Evolutionary conservation across 495 filamentous ascomycete genomes (phyloP), one percentile per base, ranked within the genome.

Genomic region (Rusavskia elegans): DNA sequence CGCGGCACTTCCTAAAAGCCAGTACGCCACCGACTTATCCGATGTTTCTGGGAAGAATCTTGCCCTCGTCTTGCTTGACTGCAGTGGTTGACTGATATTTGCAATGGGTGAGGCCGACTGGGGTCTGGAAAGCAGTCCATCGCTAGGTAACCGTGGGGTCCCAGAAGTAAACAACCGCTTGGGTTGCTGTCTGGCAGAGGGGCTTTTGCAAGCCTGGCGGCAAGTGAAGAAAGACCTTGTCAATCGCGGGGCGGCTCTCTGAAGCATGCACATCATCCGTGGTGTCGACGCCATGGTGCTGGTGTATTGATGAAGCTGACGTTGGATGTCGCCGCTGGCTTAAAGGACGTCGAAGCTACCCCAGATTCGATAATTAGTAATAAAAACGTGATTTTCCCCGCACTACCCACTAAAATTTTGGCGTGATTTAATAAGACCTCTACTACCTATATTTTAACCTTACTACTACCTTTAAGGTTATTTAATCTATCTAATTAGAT

Each of bases 1-100:
- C 20, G 76, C 85, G 0, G 92, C 89, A 58, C 89, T 95, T 51
- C 81, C 90, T 48, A 98, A 68, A 17, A 98, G 74, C 88, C 88
- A 98, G 71, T 90, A 95, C 48, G 80, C 92, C 44, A 94, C 89
- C 5, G 65, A 55, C 64, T 84, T 89, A 55, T 78, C 71, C 63
- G 74, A 86, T 13, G 76, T 77, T 52, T 84, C 72, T 6, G 89
- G 89, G 60, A 87, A 95, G 63, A 75, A 73, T 20, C 48, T 17
- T 5, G 53, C 19, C 7, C 32, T 35, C 25, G 1, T 3, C 32
- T 35, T 35, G 13, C 29, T 53, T 40, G 30, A 20, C 23, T 36
- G 11, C 38, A 48, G 10, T n/a, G 35, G 14, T 14, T 25, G 10
- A 17, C 40, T 37, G 40, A 38, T 40, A 14, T 49, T 45, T 37